phyloP scores from a whole-genome alignment of 148 eudicot genomes.

The Persicaria maculosa region DNA sequence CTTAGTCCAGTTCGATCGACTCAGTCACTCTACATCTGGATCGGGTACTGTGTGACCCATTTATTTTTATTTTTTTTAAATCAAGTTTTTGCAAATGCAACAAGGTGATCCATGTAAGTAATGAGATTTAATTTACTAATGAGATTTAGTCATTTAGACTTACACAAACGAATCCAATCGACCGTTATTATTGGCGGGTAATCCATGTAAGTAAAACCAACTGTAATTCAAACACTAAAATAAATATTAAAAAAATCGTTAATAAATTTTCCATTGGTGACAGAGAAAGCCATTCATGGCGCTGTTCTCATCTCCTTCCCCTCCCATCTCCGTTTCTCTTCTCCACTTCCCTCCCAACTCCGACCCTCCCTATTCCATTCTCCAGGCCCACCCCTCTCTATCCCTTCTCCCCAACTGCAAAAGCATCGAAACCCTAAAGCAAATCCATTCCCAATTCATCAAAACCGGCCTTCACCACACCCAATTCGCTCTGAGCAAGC shows the following conservation, averaged over 20 bases:
- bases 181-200: conserved; percentile 32
- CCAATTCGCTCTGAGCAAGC: conserved; percentile 36
- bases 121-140: too few species aligned
- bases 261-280: background rate
- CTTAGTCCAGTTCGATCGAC: too few species aligned
- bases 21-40: too few species aligned
- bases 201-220: background rate
- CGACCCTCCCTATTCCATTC: conserved; percentile 41
- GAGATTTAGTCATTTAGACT: background rate
- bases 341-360: conserved; percentile 35
- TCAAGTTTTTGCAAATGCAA: too few species aligned
- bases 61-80: too few species aligned
- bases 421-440: conserved; percentile 43
- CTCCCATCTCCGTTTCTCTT: conserved; percentile 19
- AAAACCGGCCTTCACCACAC: conserved; percentile 49
- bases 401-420: conserved; percentile 45
- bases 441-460: conserved; percentile 57
- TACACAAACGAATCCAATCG: background rate
- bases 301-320: conserved; percentile 12
- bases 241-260: background rate
- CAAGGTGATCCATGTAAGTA: too few species aligned
- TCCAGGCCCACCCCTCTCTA: conserved; percentile 43
- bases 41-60: too few species aligned
- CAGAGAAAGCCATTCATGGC: conserved; percentile 18
- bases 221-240: background rate